Evolutionary conservation across 345 rosid genomes (phyloP).

Genomic region (Mercurialis annua): DNA sequence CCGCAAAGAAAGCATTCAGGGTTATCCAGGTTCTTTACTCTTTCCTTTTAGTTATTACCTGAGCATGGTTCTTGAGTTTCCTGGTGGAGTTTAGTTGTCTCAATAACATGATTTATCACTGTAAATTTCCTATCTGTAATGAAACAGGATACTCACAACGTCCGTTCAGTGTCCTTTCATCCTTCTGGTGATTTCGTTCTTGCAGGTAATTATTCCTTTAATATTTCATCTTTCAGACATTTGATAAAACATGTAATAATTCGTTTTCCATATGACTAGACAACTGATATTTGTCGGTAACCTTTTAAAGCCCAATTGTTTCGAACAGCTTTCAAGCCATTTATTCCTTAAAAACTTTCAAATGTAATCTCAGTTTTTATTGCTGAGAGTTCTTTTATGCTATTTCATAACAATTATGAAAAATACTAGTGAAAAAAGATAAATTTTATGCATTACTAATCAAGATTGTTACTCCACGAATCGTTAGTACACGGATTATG

Average conservation of each 20-base stretch:
- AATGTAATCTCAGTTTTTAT: not conserved
- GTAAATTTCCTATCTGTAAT: conserved; percentile 15
- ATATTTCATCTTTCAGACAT: not conserved
- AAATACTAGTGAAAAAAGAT: not conserved
- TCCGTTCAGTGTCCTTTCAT: conserved; percentile 77
- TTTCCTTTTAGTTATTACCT: conserved; percentile 7
- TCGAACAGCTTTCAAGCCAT: not conserved
- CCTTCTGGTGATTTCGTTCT: conserved; percentile 81
- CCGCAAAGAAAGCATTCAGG: conserved; percentile 78
- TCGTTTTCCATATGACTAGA: not conserved
- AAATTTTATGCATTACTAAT: not conserved
- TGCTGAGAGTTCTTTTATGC: not conserved
- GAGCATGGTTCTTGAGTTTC: conserved; percentile 1
- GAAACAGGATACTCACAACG: conserved; percentile 76
- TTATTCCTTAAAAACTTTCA: not conserved
- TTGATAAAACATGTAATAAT: not conserved
- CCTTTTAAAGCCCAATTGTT: not conserved
- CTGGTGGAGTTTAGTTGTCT: conserved; percentile 8
- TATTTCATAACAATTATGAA: not conserved
- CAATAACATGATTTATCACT: conserved; percentile 2
- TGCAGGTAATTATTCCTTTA: conserved; percentile 46
- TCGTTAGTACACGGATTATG: not conserved
- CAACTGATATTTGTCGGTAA: not conserved
- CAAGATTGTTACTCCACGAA: not conserved
- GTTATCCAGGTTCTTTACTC: conserved; percentile 63